phyloP scores from a whole-genome alignment of 2,329 filamentous ascomycete species.

The Monilinia fructigena region DNA sequence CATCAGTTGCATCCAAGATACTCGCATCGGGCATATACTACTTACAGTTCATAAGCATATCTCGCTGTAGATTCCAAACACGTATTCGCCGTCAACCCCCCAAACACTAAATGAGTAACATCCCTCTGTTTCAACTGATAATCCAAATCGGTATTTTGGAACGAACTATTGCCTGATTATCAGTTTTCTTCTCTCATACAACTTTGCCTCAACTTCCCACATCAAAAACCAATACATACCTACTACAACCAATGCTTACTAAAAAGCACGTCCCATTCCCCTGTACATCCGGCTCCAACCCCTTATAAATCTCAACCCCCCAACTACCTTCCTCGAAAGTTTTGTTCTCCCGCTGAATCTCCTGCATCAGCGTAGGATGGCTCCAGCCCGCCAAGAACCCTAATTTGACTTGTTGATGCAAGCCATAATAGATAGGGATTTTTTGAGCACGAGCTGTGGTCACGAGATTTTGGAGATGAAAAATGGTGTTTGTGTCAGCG shows the following conservation, averaged over 20 bases:
- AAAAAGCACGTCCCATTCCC: constrained; percentile 40
- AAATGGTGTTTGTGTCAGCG: constrained; percentile 36
- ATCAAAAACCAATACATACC: constrained; percentile 25
- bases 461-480: constrained; percentile 36
- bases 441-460: constrained; percentile 30
- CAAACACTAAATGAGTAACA: constrained; percentile 40
- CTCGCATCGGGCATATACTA: not conserved
- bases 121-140: constrained; percentile 41
- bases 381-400: constrained; percentile 38
- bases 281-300: constrained; percentile 35
- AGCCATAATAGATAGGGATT: constrained; percentile 42
- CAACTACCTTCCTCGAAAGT: constrained; percentile 39
- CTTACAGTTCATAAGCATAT: constrained; percentile 39
- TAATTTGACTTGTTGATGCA: constrained; percentile 38
- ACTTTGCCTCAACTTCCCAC: too few species aligned
- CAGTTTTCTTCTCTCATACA: not conserved
- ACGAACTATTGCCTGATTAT: constrained; percentile 31
- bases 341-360: constrained; percentile 27
- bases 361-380: constrained; percentile 33
- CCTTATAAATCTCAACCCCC: constrained; percentile 38
- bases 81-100: constrained; percentile 40
- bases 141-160: constrained; percentile 42
- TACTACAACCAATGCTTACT: constrained; percentile 41
- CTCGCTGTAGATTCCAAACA: constrained; percentile 42
- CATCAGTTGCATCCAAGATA: not conserved